These are phyloP conservation scores for Orbilia brochopaga DNA, from an alignment of 2,329 filamentous ascomycete species.

Conservation along the genomic window DNA sequence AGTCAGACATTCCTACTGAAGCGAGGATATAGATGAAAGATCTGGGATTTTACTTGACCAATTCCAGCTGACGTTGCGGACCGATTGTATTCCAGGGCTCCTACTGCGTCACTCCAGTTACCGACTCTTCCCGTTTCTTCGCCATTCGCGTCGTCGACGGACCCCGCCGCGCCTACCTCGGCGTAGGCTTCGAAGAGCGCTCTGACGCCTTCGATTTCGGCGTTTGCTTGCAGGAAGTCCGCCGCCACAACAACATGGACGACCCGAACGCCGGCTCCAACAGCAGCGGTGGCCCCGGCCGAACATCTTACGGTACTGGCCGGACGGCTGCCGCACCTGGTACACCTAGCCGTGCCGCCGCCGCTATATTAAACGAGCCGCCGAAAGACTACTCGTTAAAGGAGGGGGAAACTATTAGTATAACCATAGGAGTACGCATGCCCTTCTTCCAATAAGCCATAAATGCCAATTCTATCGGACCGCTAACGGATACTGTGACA, in stretches of 20 bases:
- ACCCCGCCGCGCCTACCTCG: conserved; percentile 77
- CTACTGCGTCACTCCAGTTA: conserved; percentile 71
- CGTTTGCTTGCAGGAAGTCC: conserved; percentile 77
- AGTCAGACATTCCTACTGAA: not conserved
- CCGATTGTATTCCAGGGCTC: too few relatives aligned
- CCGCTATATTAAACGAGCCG: conserved; percentile 21
- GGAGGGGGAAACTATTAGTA: conserved; percentile 85
- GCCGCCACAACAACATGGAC: conserved; percentile 62
- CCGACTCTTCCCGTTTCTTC: conserved; percentile 84
- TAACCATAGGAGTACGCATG: conserved; percentile 71
- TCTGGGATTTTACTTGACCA: too few relatives aligned
- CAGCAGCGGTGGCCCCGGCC: conserved; percentile 54
- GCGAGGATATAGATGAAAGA: too few relatives aligned
- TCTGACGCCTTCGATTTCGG: conserved; percentile 85
- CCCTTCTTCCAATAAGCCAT: conserved; percentile 63
- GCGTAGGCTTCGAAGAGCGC: conserved; percentile 85
- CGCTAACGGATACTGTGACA: not conserved
- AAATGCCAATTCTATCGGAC: not conserved
- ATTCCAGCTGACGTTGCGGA: too few relatives aligned
- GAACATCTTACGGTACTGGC: conserved; percentile 55
- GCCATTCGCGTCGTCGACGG: conserved; percentile 78
- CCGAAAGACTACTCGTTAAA: conserved; percentile 80
- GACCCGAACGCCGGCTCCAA: conserved; percentile 56
- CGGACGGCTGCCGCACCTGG: conserved; percentile 53
- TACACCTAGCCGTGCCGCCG: conserved; percentile 17